A percentile compares a stretch with the other conserved stretches of the same genome.
phyloP scores from a whole-genome alignment of 805 yeast species.

The Ogataea pilisensis region DNA sequence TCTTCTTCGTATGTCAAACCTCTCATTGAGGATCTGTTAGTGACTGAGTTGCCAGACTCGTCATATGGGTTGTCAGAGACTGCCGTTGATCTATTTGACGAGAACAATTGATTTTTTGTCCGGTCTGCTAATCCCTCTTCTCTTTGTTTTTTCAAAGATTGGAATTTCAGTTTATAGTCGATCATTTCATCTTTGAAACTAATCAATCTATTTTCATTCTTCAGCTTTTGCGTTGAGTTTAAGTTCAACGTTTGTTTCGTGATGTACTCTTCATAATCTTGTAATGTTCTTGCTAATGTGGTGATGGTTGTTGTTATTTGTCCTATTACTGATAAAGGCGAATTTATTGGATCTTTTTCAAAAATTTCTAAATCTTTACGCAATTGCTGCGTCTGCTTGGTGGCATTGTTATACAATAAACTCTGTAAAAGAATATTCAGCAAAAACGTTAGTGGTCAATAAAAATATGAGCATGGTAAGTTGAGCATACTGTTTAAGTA shows the following conservation, averaged over 20 bases:
- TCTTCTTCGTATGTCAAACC: constrained; percentile 2
- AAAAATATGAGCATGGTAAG: too few relatives aligned
- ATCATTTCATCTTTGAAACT: constrained; percentile 48
- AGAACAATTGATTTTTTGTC: constrained; percentile 48
- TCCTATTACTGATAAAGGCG: constrained; percentile 62
- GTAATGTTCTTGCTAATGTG: constrained; percentile 69
- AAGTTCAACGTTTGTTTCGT: constrained; percentile 49
- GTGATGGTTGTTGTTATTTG: constrained; percentile 77
- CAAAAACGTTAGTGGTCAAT: not conserved
- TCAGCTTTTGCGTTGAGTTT: constrained; percentile 48
- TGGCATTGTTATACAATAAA: constrained; percentile 84
- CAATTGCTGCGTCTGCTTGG: constrained; percentile 74
- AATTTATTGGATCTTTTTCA: constrained; percentile 58
- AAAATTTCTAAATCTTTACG: constrained; percentile 65
- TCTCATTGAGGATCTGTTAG: constrained; percentile 12
- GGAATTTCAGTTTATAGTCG: constrained; percentile 48
- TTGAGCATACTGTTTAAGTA: too few relatives aligned
- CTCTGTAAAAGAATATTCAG: constrained; percentile 42
- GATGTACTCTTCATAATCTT: constrained; percentile 37
- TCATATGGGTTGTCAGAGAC: constrained; percentile 48
- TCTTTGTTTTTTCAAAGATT: constrained; percentile 49
- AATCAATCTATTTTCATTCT: constrained; percentile 56
- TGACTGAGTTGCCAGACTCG: constrained; percentile 21
- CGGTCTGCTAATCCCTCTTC: constrained; percentile 47
- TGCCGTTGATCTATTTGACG: constrained; percentile 23